Evolutionary conservation across 257 asterid species (phyloP).

Genomic region (Forsythia viridissima): DNA sequence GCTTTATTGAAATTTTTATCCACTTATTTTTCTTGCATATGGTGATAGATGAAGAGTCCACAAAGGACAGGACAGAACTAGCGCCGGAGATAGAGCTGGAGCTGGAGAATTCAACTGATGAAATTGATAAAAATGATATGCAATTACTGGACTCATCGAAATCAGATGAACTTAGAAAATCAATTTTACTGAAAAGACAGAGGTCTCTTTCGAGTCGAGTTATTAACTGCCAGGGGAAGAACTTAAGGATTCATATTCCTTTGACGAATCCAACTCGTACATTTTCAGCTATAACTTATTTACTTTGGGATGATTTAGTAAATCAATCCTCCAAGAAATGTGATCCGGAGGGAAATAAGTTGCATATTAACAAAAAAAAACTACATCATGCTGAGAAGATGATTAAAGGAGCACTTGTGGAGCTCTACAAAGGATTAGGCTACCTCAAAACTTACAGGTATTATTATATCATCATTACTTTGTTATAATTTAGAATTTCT

Average conservation of each 20-base stretch:
- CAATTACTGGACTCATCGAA: constrained; percentile 36
- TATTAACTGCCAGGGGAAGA: constrained; percentile 59
- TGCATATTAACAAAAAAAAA: constrained; percentile 67
- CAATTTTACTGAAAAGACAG: constrained; percentile 44
- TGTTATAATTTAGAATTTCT: background rate
- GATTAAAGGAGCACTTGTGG: constrained; percentile 82
- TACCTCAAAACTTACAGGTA: constrained; percentile 87
- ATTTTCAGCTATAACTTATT: constrained; percentile 70
- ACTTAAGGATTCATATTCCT: constrained; percentile 72
- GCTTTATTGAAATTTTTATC: background rate
- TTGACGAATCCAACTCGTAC: constrained; percentile 73
- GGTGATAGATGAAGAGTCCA: constrained; percentile 61
- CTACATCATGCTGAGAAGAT: constrained; percentile 85
- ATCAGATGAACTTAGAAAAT: constrained; percentile 43
- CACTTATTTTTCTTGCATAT: background rate
- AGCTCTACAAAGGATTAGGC: constrained; percentile 86
- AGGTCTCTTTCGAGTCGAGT: constrained; percentile 52
- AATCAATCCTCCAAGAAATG: constrained; percentile 75
- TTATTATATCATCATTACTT: background rate
- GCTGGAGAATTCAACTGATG: constrained; percentile 29
- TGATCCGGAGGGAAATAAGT: constrained; percentile 45
- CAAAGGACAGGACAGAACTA: constrained; percentile 30
- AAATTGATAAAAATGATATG: constrained; percentile 26
- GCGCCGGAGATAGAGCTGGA: background rate
- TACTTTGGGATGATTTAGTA: constrained; percentile 79